phyloP scores from a whole-genome alignment of 495 filamentous ascomycete genomes.

The Aspergillus nanangensis region DNA sequence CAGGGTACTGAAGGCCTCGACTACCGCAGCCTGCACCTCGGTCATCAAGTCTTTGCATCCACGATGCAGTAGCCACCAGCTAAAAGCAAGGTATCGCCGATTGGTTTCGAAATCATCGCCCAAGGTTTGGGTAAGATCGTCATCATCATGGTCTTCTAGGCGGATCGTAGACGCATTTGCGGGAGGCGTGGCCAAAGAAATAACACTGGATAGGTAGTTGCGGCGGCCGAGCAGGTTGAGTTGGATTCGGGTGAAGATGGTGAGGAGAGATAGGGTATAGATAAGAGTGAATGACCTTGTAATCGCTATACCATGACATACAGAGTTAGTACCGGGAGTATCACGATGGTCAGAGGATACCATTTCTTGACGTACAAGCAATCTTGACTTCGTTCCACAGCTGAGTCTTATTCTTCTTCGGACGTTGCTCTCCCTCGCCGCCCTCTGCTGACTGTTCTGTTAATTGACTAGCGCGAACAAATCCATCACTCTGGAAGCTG shows the following conservation, averaged over 20 bases:
- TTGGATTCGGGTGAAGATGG: conserved; percentile 90
- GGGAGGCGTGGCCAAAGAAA: conserved; percentile 71
- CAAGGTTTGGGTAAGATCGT: conserved; percentile 68
- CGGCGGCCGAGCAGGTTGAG: conserved; percentile 93
- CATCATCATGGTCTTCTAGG: conserved; percentile 86
- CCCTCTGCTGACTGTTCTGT: conserved; percentile 42
- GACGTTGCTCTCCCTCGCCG: conserved; percentile 35
- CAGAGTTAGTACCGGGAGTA: not conserved
- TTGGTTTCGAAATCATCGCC: conserved; percentile 94
- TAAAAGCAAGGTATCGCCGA: conserved; percentile 87
- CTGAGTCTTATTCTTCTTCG: conserved; percentile 80
- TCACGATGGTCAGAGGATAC: not conserved
- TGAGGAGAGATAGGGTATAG: conserved; percentile 85
- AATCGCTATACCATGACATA: conserved; percentile 56
- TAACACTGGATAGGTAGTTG: conserved; percentile 91
- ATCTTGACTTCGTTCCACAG: conserved; percentile 99
- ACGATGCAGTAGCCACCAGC: conserved; percentile 94
- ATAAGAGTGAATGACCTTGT: conserved; percentile 86
- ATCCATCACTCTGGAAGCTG: conserved; percentile 74
- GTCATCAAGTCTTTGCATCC: conserved; percentile 80
- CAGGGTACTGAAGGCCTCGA: conserved; percentile 77
- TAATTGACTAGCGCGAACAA: conserved; percentile 73
- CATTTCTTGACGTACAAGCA: conserved; percentile 65
- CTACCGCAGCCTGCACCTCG: conserved; percentile 74
- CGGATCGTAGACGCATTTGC: conserved; percentile 62